These are phyloP conservation scores for Aeschynomene evenia DNA, from an alignment of 306 rosid genomes.

Conservation along the genomic window DNA sequence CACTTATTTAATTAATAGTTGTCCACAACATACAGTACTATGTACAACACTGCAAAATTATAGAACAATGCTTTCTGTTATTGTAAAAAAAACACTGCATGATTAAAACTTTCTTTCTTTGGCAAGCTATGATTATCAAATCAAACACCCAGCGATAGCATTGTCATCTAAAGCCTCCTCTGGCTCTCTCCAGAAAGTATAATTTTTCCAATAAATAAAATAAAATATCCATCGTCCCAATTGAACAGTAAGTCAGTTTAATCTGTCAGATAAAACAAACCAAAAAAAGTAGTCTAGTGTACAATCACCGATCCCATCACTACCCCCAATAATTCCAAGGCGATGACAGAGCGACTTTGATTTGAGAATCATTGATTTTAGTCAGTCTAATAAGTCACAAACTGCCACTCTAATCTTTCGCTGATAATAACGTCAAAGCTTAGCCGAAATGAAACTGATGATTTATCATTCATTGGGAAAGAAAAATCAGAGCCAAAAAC, in stretches of 20 bases:
- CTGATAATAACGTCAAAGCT: slow-evolving; percentile 19
- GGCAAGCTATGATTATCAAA: slow-evolving; percentile 25
- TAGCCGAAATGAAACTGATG: slow-evolving; percentile 28
- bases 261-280: slow-evolving; percentile 23
- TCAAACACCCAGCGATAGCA: background rate
- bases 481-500: slow-evolving; percentile 7
- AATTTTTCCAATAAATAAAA: background rate
- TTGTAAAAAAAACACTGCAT: background rate
- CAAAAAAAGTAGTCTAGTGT: slow-evolving; percentile 1
- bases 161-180: slow-evolving; percentile 24
- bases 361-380: slow-evolving; percentile 30
- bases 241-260: slow-evolving; percentile 23
- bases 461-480: slow-evolving; percentile 27
- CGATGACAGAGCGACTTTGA: background rate
- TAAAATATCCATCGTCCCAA: slow-evolving; percentile 14
- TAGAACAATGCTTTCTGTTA: too few relatives aligned
- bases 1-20: too few relatives aligned
- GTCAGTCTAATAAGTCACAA: slow-evolving; percentile 31
- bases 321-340: slow-evolving; percentile 34
- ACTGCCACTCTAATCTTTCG: background rate
- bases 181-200: slow-evolving; percentile 22
- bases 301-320: slow-evolving; percentile 36
- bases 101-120: background rate
- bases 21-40: too few relatives aligned
- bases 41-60: too few relatives aligned